Conservation (phyloP, 352 stramenopile genomes). For the Globisporangium nodosum region DNA sequence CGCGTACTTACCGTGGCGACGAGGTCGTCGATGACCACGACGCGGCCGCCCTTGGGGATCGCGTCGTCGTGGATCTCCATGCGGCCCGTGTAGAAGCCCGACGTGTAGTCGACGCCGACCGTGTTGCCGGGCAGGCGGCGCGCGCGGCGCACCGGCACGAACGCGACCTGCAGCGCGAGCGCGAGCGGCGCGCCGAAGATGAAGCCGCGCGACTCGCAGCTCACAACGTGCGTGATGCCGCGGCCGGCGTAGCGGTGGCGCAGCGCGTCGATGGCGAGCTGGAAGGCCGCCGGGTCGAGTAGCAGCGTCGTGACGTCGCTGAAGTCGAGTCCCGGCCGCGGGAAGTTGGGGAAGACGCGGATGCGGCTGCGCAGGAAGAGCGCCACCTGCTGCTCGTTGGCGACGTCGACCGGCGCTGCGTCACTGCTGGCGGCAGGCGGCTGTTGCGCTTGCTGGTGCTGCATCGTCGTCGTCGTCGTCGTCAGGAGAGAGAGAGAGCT, state of each 20-base stretch:
- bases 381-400: conserved; percentile 46
- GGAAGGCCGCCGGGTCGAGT: conserved; percentile 65
- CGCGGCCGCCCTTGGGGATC: conserved; percentile 58
- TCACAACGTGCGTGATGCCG: conserved; percentile 75
- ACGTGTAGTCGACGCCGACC: conserved; percentile 78
- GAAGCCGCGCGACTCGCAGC: conserved; percentile 71
- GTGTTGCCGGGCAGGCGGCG: conserved; percentile 56
- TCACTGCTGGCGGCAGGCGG: not conserved
- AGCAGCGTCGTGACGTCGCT: conserved; percentile 71
- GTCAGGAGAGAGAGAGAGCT: not conserved
- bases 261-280: conserved; percentile 70
- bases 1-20: conserved; percentile 53
- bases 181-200: conserved; percentile 78
- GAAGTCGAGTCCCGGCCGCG: conserved; percentile 52
- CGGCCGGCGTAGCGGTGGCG: conserved; percentile 45
- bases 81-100: conserved; percentile 61
- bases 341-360: conserved; percentile 57
- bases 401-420: conserved; percentile 20
- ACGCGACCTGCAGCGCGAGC: conserved; percentile 52
- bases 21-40: conserved; percentile 77
- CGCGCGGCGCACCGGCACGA: conserved; percentile 69
- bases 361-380: conserved; percentile 65
- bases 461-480: not conserved
- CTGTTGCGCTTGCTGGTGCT: not conserved
- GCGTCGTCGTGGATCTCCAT: conserved; percentile 82